Evolutionary conservation across 805 yeast genomes (phyloP), one percentile per base, ranked within the genome.

Genomic region (Saccharomycopsis sp.): DNA sequence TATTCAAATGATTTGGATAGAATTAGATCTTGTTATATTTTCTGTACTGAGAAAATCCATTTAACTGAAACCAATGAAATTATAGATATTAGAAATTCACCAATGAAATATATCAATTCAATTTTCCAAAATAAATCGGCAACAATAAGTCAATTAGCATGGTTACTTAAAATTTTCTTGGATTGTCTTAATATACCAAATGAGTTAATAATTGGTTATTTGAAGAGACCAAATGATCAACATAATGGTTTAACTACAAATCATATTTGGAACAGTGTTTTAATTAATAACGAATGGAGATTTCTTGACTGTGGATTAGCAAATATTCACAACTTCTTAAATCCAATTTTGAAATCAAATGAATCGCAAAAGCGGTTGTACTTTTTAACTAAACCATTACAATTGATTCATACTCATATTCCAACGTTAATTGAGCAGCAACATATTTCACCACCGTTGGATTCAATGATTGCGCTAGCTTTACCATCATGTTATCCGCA

Each of bases 401-500:
- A 79, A 45, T 58, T 87, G 34, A 75, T 93, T 13, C 82, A 81
- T 51, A 84, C 97, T 0, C 98, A 93, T 61, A 78, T 87, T 38
- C 97, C 98, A 11, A 70, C 78, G 14, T 78, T 78, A 47, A 77
- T 77, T 35, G 81, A 77, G 48, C 81, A 85, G 52, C 98, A 93
- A 61, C 96, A 85, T 63, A 75, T 90, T 17, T 71, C 76, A 24
- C 97, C 97, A 3, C 85, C 94, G 2, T 66, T 90, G 50, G 89
- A 85, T 50, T 82, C 84, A 28, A 71, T 77, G 52, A 76, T 82
- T 19, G 89, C 93, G 13, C 70, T 86, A 47, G 77, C 87, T 38
- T 66, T 90, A 40, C 98, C 98, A 0, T 74, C 94, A 24, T 76
- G 82, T n/a, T 85, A 87, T 56, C 89, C 96, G 0, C 82, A 86